A percentile compares a stretch with the other conserved stretches of the same genome.
phyloP scores from a whole-genome alignment of 345 rosid species.

The Luvunga scandens region DNA sequence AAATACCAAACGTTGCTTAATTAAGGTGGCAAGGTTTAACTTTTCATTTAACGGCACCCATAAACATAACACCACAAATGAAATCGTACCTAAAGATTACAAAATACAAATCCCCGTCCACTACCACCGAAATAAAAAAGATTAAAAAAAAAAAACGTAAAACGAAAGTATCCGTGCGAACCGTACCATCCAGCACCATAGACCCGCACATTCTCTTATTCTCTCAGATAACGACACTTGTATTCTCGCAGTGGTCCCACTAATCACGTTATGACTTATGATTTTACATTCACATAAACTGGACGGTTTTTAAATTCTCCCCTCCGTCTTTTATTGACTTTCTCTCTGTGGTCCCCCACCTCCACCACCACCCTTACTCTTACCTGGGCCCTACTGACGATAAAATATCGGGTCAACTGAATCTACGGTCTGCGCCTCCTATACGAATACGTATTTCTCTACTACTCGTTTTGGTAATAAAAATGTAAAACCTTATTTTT shows the following conservation, averaged over 20 bases:
- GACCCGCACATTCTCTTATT: neutral
- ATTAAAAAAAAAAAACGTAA: neutral
- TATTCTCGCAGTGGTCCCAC: neutral
- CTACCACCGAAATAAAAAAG: neutral
- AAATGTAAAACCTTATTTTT: too few relatives aligned
- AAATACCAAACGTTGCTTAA: too few relatives aligned
- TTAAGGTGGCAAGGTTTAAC: neutral
- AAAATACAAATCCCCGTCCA: neutral
- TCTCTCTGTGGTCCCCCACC: conserved; percentile 12
- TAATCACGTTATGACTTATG: neutral
- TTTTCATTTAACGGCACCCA: neutral
- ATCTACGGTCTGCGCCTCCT: conserved; percentile 20
- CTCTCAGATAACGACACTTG: conserved; percentile 34
- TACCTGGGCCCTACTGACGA: conserved; percentile 14
- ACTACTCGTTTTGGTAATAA: too few relatives aligned
- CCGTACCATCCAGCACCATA: conserved; percentile 18
- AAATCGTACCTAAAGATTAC: neutral
- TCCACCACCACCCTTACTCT: neutral
- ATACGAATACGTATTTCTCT: conserved; percentile 19
- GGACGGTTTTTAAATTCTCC: neutral
- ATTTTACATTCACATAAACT: neutral
- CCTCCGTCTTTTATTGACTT: conserved; percentile 26
- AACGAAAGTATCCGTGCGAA: conserved; percentile 14
- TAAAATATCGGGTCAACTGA: conserved; percentile 30
- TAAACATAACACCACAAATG: neutral